These are phyloP conservation scores for Aphanomyces stellatus DNA, from an alignment of 352 stramenopile species.

Conservation along the genomic window DNA sequence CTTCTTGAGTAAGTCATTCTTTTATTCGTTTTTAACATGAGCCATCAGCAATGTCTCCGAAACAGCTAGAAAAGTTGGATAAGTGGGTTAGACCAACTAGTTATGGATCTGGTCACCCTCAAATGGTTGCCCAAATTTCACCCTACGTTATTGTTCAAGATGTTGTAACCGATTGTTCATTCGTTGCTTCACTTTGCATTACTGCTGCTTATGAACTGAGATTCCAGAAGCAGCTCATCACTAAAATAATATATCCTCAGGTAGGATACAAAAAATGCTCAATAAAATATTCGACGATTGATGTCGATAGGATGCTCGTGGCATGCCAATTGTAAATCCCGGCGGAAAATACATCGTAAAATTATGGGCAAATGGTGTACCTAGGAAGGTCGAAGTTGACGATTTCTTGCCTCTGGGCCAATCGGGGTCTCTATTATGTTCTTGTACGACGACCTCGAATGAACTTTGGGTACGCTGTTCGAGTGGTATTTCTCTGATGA, in stretches of 20 bases:
- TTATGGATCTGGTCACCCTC: constrained; percentile 39
- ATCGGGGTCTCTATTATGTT: constrained; percentile 65
- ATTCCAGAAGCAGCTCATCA: constrained; percentile 88
- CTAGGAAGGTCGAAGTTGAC: constrained; percentile 91
- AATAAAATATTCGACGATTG: constrained; percentile 25
- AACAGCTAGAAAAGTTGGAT: constrained; percentile 51
- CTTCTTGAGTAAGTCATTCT: constrained; percentile 24
- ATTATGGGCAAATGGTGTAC: constrained; percentile 93
- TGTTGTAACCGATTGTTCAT: constrained; percentile 89
- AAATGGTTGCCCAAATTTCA: constrained; percentile 68
- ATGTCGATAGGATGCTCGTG: constrained; percentile 24
- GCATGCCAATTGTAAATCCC: constrained; percentile 77
- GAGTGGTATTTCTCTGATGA: too few species aligned
- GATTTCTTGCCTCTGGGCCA: constrained; percentile 88
- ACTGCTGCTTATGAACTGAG: constrained; percentile 85
- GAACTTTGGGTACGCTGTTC: constrained; percentile 61
- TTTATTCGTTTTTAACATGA: neutral
- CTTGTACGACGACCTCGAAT: constrained; percentile 68
- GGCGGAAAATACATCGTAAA: constrained; percentile 96
- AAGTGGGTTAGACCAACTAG: constrained; percentile 62
- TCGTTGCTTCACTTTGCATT: constrained; percentile 90
- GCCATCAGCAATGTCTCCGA: constrained; percentile 39
- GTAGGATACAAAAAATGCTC: constrained; percentile 49
- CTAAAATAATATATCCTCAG: constrained; percentile 94
- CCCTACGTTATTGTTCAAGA: constrained; percentile 80